These are phyloP conservation scores for Flaveria ramosissima DNA, from an alignment of 129 eudicot genomes.

Conservation along the genomic window DNA sequence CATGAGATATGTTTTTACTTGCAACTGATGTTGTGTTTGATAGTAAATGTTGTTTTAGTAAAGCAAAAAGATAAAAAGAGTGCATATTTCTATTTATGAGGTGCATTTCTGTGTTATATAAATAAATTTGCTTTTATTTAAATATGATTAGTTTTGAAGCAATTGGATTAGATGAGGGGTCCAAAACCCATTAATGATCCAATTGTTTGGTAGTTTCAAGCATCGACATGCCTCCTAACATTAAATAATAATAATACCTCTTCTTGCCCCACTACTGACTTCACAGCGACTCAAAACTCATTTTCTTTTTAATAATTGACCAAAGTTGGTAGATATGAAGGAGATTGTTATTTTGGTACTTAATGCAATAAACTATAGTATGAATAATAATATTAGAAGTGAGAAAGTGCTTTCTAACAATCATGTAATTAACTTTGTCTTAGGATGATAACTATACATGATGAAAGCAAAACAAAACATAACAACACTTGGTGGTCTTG, in stretches of 20 bases:
- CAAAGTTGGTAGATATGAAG: too few species aligned
- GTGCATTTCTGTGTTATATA: neutral
- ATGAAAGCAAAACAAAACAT: neutral
- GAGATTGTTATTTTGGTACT: too few species aligned
- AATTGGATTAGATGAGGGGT: constrained; percentile 14
- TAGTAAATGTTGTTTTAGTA: constrained; percentile 17
- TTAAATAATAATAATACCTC: neutral
- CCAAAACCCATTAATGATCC: neutral
- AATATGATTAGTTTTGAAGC: constrained; percentile 10
- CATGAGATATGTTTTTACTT: constrained; percentile 34
- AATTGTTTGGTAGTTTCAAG: neutral
- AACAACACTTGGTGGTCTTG: neutral
- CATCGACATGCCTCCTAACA: constrained; percentile 35
- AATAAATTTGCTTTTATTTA: neutral
- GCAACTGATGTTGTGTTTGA: constrained; percentile 32
- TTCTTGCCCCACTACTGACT: neutral
- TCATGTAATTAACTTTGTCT: neutral
- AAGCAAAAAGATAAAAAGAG: neutral
- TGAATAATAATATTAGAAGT: too few species aligned
- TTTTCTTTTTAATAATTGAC: too few species aligned
- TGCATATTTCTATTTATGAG: neutral
- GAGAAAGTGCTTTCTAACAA: neutral
- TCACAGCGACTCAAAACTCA: too few species aligned
- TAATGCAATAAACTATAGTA: too few species aligned
- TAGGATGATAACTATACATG: neutral